Percentiles rank a stretch among this genome's conserved stretches.
These are phyloP conservation scores for Aspergillus pseudoterreus DNA, from an alignment of 2,329 filamentous ascomycete species.

Conservation along the genomic window DNA sequence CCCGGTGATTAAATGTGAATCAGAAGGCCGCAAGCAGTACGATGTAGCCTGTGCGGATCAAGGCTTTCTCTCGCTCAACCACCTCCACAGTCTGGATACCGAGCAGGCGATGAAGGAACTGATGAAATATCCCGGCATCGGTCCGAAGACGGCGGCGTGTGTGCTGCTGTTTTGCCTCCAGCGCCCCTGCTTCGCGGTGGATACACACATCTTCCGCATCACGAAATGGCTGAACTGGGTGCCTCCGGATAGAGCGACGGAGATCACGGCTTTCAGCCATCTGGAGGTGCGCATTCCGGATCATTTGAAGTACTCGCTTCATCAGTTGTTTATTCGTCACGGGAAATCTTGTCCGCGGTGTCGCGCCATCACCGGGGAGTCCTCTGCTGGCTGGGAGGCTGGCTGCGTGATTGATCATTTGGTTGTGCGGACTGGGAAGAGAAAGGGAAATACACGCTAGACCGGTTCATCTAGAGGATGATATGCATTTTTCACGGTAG, in stretches of 20 bases:
- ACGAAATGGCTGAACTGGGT: slow-evolving; percentile 62
- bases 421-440: slow-evolving; percentile 54
- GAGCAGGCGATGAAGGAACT: slow-evolving; percentile 57
- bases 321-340: slow-evolving; percentile 60
- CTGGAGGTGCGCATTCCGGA: slow-evolving; percentile 60
- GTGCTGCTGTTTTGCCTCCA: slow-evolving; percentile 63
- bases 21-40: slow-evolving; percentile 49
- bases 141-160: slow-evolving; percentile 64
- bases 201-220: slow-evolving; percentile 64
- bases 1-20: slow-evolving; percentile 40
- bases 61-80: slow-evolving; percentile 61
- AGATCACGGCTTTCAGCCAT: slow-evolving; percentile 54
- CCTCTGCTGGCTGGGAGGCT: slow-evolving; percentile 60
- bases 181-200: slow-evolving; percentile 61
- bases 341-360: slow-evolving; percentile 61
- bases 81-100: slow-evolving; percentile 54
- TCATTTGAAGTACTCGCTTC: slow-evolving; percentile 60
- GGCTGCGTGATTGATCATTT: slow-evolving; percentile 63
- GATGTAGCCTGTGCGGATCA: slow-evolving; percentile 57
- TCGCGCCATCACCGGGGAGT: slow-evolving; percentile 57
- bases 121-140: slow-evolving; percentile 59
- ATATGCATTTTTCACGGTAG: no score
- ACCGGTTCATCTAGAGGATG: neutral
- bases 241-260: slow-evolving; percentile 45
- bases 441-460: slow-evolving; percentile 28